Conservation (phyloP, 139 green algal species). For the Coccomyxa sp. region DNA sequence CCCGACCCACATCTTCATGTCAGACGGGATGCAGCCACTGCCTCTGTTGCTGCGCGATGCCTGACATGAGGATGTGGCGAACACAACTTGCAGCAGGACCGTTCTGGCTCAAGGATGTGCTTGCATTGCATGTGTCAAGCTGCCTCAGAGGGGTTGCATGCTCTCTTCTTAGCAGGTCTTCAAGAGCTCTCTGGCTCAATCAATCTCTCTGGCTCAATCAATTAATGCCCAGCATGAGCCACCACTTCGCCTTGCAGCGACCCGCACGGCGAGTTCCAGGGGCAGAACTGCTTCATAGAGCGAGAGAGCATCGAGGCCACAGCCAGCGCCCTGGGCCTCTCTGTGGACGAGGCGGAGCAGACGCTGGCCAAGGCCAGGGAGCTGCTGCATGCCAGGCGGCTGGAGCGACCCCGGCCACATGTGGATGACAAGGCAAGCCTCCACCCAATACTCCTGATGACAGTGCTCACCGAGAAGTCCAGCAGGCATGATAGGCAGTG, state of each 20-base stretch:
- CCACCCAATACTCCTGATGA: no score
- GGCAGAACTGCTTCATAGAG: constrained; percentile 71
- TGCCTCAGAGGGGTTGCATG: constrained; percentile 69
- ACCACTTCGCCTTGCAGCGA: constrained; percentile 58
- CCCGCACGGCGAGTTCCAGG: constrained; percentile 80
- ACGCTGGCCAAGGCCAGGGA: constrained; percentile 47
- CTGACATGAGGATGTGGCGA: no score
- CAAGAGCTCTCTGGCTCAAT: not conserved
- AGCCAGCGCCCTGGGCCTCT: constrained; percentile 7
- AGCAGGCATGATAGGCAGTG: no score
- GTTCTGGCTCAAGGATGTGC: no score
- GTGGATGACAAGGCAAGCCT: constrained; percentile 93
- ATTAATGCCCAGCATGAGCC: no score
- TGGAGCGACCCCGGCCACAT: constrained; percentile 55
- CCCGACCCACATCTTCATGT: no score
- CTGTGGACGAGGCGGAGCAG: constrained; percentile 10
- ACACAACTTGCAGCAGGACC: no score
- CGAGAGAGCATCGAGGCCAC: constrained; percentile 32
- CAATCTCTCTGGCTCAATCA: no score
- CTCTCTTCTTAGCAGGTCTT: constrained; percentile 16
- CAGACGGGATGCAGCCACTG: no score
- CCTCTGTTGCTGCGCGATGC: no score
- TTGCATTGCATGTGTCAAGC: no score
- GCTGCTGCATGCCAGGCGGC: constrained; percentile 49
- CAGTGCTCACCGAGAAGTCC: no score